These are phyloP conservation scores for Agapanthus africanus DNA, from an alignment of 106 monocot genomes.

Conservation along the genomic window DNA sequence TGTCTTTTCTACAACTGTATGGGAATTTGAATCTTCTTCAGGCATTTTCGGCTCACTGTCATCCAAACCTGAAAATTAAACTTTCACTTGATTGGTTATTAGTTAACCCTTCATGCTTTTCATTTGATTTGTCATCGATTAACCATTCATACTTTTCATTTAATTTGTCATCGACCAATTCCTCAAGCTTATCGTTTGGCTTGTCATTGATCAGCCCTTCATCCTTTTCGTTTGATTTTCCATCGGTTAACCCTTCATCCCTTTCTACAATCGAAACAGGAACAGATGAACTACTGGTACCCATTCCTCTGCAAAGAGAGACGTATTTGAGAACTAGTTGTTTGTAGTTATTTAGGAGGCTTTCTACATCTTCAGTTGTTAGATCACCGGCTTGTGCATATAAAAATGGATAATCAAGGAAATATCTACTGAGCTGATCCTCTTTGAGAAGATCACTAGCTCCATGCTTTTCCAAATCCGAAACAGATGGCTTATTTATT, in stretches of 20 bases:
- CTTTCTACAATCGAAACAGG: conserved; percentile 9
- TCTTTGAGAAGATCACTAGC: conserved; percentile 48
- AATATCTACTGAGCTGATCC: conserved; percentile 31
- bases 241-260: not conserved
- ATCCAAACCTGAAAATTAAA: conserved; percentile 11
- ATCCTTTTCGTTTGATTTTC: not conserved
- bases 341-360: conserved; percentile 54
- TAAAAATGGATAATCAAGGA: conserved; percentile 59
- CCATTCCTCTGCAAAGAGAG: conserved; percentile 43
- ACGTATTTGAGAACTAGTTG: conserved; percentile 60
- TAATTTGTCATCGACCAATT: not conserved
- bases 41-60: conserved; percentile 1
- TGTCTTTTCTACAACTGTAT: not conserved
- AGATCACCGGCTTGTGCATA: conserved; percentile 61
- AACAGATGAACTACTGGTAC: conserved; percentile 10
- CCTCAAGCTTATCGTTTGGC: conserved; percentile 3
- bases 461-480: conserved; percentile 45
- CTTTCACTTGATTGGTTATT: conserved; percentile 2
- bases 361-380: conserved; percentile 62
- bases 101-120: not conserved
- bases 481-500: conserved; percentile 15
- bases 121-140: not conserved
- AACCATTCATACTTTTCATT: conserved; percentile 6
- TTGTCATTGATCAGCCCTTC: conserved; percentile 4
- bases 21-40: conserved; percentile 7